Conservation (phyloP, 768 basidiomycete species). For the Pisolithus tinctorius region DNA sequence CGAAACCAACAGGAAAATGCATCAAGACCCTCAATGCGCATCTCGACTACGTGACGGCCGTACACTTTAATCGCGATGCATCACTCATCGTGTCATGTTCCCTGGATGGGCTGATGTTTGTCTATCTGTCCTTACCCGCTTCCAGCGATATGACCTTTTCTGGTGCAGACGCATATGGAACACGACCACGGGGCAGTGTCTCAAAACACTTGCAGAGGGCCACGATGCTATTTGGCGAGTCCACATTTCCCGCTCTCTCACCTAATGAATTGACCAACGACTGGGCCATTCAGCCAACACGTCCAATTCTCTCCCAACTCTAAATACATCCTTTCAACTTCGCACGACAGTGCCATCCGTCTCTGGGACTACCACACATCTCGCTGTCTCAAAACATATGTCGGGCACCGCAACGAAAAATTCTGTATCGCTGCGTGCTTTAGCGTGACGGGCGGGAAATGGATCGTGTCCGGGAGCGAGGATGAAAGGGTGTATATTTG, state of each 20-base stretch:
- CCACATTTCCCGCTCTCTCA: neutral
- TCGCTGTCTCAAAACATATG: slow-evolving; percentile 85
- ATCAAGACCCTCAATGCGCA: slow-evolving; percentile 88
- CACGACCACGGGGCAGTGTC: slow-evolving; percentile 84
- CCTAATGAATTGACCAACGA: neutral
- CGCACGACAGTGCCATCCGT: slow-evolving; percentile 88
- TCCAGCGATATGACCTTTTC: neutral
- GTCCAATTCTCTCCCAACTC: slow-evolving; percentile 95
- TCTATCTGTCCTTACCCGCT: slow-evolving; percentile 8
- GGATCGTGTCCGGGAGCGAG: slow-evolving; percentile 90
- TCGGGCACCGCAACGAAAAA: slow-evolving; percentile 74
- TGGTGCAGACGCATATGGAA: slow-evolving; percentile 87
- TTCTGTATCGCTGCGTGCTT: slow-evolving; percentile 84
- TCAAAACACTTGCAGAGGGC: slow-evolving; percentile 92
- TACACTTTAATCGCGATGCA: slow-evolving; percentile 90
- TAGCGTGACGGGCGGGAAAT: slow-evolving; percentile 78
- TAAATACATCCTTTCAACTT: slow-evolving; percentile 88
- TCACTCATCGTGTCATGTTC: slow-evolving; percentile 88
- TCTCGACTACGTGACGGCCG: slow-evolving; percentile 90
- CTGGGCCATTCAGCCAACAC: slow-evolving; percentile 52
- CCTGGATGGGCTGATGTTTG: slow-evolving; percentile 90
- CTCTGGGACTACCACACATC: slow-evolving; percentile 94
- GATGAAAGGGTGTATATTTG: slow-evolving; percentile 86
- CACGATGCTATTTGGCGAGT: slow-evolving; percentile 73
- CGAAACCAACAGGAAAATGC: slow-evolving; percentile 53